These are phyloP conservation scores for Pleodorina starrii DNA, from an alignment of 139 green algal genomes.

Conservation along the genomic window DNA sequence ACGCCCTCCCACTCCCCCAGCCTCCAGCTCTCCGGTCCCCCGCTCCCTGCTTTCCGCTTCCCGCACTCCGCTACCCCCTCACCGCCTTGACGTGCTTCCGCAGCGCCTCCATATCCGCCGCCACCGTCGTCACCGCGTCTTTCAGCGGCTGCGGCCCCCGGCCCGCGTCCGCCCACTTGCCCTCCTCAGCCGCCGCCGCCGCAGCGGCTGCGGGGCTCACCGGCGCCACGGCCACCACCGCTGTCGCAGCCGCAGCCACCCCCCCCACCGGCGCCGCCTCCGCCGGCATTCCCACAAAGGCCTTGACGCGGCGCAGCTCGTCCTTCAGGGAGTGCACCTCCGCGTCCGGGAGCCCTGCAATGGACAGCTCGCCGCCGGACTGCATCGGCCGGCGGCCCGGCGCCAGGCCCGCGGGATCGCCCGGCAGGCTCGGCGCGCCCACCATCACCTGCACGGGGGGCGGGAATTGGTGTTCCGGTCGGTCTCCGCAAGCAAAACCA, in stretches of 20 bases:
- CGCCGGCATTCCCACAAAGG: slow-evolving; percentile 23
- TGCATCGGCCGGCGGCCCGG: neutral
- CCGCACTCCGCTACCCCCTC: too few relatives aligned
- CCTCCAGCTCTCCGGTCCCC: too few relatives aligned
- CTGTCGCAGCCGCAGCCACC: neutral
- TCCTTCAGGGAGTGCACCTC: neutral
- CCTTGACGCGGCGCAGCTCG: slow-evolving; percentile 20
- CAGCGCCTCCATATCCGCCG: slow-evolving; percentile 10
- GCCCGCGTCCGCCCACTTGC: slow-evolving; percentile 40
- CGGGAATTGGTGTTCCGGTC: neutral
- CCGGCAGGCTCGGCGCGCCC: neutral
- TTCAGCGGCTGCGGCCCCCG: slow-evolving; percentile 19
- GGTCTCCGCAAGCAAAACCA: too few relatives aligned
- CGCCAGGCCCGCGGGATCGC: neutral
- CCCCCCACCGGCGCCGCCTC: neutral
- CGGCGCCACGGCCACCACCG: neutral
- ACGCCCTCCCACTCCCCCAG: too few relatives aligned
- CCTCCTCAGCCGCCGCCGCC: neutral
- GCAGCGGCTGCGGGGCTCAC: neutral
- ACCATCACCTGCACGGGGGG: slow-evolving; percentile 3
- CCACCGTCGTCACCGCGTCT: slow-evolving; percentile 23
- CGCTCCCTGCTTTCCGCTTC: too few relatives aligned
- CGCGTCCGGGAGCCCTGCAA: neutral
- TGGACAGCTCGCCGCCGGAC: neutral
- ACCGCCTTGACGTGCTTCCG: slow-evolving; percentile 47